Conservation (phyloP, 345 rosid species). For the Acer yangbiense region DNA sequence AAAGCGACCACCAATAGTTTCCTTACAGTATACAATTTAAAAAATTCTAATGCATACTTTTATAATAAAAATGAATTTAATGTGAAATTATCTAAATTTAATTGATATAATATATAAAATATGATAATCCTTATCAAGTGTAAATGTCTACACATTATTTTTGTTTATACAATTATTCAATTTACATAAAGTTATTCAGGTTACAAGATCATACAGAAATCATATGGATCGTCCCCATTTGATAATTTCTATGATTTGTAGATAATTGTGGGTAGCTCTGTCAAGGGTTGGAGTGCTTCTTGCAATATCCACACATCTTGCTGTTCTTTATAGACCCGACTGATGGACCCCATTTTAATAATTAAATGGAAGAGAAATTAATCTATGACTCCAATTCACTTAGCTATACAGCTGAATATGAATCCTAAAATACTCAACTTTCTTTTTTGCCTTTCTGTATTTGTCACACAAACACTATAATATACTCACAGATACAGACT, state of each 20-base stretch:
- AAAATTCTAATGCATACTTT: too few species aligned
- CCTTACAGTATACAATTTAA: background rate
- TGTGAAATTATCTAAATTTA: background rate
- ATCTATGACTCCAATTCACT: background rate
- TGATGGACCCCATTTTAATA: background rate
- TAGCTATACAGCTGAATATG: background rate
- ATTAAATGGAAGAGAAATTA: conserved; percentile 8
- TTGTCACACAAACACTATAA: background rate
- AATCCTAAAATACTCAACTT: background rate
- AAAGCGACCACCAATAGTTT: background rate
- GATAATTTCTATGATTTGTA: background rate
- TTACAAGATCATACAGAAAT: background rate
- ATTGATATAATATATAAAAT: background rate
- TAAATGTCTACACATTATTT: background rate
- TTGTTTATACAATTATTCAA: background rate
- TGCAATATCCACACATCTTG: background rate
- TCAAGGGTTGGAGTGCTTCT: background rate
- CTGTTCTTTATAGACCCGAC: background rate
- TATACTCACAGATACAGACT: background rate
- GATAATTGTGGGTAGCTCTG: background rate
- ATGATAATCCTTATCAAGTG: background rate
- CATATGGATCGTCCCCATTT: too few species aligned
- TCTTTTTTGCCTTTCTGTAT: background rate
- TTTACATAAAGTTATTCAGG: background rate
- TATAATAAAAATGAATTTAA: too few species aligned